Base-by-base conservation (phyloP, 1,284 basidiomycete genomes). In the Sporisorium exsertum region DNA sequence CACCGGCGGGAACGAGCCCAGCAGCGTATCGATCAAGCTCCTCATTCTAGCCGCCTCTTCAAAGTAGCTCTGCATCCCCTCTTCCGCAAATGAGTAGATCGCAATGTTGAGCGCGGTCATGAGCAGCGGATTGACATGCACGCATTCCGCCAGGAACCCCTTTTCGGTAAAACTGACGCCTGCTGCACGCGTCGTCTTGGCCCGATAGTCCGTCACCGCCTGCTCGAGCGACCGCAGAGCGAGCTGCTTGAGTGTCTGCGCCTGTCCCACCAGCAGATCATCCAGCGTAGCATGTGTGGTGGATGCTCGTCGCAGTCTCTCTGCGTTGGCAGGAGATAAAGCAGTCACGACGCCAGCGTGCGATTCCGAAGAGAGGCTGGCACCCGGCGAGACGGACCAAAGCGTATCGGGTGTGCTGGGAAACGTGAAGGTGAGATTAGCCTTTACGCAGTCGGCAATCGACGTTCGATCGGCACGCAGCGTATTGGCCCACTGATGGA, bases 1-100 rank as follows among this genome's bases (percentile, higher is more conserved):
- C 27, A 73, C 71, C 22, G 65, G 60, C 16, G 71, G 65, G 50
- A 73, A 73, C 0, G 53, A 46, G 2, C 71, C 71, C 22, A 73
- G 24, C 57, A 68, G 42, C 24, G 53, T 68, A 22, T 68, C 65
- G 46, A 73, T 60, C 22, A 73, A 15, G 2, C 45, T 51, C 0
- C 71, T 42, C 71, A 73, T 68, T 33, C 65, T 56, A 0, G 58
- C 62, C 2, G 65, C 65, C 37, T 68, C 71, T 20, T 73, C 65
- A 45, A 64, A 73, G 40, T 68, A 73, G 18, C 65, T 68, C 55
- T 68, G 50, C 57, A 68, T 64, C 10, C 64, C 65, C 45, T 73
- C 71, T 35, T 73, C 71, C 3, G 71, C 71, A 50, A 73, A 73
- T 0, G 71, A 62, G 27, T 73, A 73, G 51, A 69, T 73, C 29